Conservation (phyloP, 495 filamentous ascomycete species). For the Penicillium nucicola region DNA sequence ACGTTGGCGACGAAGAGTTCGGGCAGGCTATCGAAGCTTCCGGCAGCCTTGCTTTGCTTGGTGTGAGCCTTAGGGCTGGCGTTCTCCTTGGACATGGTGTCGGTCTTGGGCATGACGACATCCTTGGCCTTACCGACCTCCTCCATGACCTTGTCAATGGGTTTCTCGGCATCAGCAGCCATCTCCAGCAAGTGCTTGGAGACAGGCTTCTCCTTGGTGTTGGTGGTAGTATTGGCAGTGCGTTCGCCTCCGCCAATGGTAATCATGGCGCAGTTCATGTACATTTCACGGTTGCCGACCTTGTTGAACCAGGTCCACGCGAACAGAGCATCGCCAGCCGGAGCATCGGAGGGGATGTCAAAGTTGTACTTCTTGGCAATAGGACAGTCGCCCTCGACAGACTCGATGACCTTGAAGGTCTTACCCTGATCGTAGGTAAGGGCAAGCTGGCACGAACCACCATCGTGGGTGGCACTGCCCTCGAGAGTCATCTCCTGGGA, state of each 20-base stretch:
- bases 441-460: slow-evolving; percentile 83
- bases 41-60: slow-evolving; percentile 32
- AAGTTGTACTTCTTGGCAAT: slow-evolving; percentile 49
- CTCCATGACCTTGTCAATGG: background rate
- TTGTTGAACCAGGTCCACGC: slow-evolving; percentile 94
- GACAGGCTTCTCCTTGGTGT: background rate
- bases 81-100: slow-evolving; percentile 1
- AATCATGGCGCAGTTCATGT: slow-evolving; percentile 89
- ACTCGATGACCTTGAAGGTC: slow-evolving; percentile 77
- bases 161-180: background rate
- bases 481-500: slow-evolving; percentile 38
- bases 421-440: slow-evolving; percentile 73
- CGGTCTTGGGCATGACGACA: background rate
- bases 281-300: slow-evolving; percentile 85
- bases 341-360: slow-evolving; percentile 42
- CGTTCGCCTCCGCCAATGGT: slow-evolving; percentile 48
- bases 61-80: slow-evolving; percentile 9
- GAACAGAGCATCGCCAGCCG: slow-evolving; percentile 56
- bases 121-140: too few relatives aligned
- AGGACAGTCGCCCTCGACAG: slow-evolving; percentile 79
- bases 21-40: slow-evolving; percentile 33
- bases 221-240: background rate
- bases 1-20: slow-evolving; percentile 61
- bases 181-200: background rate
- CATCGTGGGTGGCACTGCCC: slow-evolving; percentile 69